Evolutionary conservation across 2,329 filamentous ascomycete species (phyloP).

Genomic region (Mycocentrospora acerina): DNA sequence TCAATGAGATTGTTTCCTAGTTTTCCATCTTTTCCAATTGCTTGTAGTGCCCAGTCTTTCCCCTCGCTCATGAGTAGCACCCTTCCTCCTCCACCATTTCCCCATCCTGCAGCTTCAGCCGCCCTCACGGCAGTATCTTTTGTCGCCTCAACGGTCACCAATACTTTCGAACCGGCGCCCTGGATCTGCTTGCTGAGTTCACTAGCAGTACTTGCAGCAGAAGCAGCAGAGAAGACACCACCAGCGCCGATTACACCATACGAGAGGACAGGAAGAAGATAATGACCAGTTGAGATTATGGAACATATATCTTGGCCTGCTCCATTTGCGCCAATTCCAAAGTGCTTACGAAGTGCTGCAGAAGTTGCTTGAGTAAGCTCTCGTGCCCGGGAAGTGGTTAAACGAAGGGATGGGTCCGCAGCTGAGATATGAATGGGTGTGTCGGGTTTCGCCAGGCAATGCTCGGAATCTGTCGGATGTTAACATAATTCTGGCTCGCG

Average conservation of each 20-base stretch:
- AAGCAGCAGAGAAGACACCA: constrained; percentile 60
- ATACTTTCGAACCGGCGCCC: constrained; percentile 44
- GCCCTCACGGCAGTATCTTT: constrained; percentile 50
- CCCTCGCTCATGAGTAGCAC: constrained; percentile 56
- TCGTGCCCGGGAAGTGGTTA: constrained; percentile 57
- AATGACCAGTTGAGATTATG: constrained; percentile 59
- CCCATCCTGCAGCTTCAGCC: constrained; percentile 51
- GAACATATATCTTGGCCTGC: constrained; percentile 43
- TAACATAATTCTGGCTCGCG: constrained; percentile 1
- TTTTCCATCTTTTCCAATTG: constrained; percentile 29
- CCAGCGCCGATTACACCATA: constrained; percentile 56
- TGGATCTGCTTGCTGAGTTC: constrained; percentile 55
- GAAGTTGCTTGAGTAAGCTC: constrained; percentile 48
- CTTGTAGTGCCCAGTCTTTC: constrained; percentile 38
- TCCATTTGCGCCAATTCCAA: neutral
- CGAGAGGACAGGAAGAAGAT: neutral
- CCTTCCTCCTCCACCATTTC: constrained; percentile 37
- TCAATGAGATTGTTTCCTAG: constrained; percentile 26
- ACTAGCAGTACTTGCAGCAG: constrained; percentile 50
- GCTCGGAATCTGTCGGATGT: constrained; percentile 25
- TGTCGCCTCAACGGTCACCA: constrained; percentile 53
- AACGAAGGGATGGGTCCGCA: constrained; percentile 52
- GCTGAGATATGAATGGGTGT: constrained; percentile 61
- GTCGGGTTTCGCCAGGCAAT: constrained; percentile 47
- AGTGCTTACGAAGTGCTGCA: neutral